A percentile compares a stretch with the other conserved stretches of the same genome.
Conservation (phyloP, 1,284 basidiomycete species). For the Microbotryum scabiosae region DNA sequence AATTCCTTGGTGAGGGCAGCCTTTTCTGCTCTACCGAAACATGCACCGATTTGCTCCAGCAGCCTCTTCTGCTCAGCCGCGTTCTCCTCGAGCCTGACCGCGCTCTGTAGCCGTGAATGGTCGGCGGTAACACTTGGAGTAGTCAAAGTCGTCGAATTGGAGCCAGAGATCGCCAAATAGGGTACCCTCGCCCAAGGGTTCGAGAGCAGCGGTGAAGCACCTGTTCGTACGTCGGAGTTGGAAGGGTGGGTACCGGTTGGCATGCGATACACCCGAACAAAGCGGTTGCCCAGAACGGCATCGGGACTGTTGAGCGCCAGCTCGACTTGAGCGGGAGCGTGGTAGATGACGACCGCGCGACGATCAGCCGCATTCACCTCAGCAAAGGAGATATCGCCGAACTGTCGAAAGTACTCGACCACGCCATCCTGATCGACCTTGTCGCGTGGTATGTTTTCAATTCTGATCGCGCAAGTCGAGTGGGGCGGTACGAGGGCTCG, state of each 20-base stretch:
- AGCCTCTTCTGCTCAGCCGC: conserved; percentile 7
- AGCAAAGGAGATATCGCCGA: conserved; percentile 87
- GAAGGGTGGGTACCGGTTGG: background rate
- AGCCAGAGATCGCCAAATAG: no score
- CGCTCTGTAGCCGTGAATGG: background rate
- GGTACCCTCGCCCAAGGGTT: no score
- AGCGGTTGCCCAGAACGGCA: conserved; percentile 85
- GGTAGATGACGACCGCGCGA: conserved; percentile 74
- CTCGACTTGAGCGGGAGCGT: conserved; percentile 73
- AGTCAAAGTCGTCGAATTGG: background rate
- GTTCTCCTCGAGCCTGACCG: background rate
- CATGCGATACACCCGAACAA: conserved; percentile 61
- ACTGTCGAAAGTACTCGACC: conserved; percentile 82
- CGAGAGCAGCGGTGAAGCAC: no score
- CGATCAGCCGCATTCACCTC: conserved; percentile 71
- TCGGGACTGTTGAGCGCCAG: conserved; percentile 86
- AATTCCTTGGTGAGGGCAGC: background rate
- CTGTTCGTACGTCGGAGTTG: no score
- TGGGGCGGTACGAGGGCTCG: conserved; percentile 1
- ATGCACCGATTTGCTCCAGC: background rate
- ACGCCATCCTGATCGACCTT: conserved; percentile 68
- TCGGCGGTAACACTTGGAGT: background rate
- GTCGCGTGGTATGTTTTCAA: conserved; percentile 86
- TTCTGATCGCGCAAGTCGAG: conserved; percentile 59
- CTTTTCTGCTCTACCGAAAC: background rate